Evolutionary conservation across 495 filamentous ascomycete genomes (phyloP).

Genomic region (Aspergillus sclerotioniger): DNA sequence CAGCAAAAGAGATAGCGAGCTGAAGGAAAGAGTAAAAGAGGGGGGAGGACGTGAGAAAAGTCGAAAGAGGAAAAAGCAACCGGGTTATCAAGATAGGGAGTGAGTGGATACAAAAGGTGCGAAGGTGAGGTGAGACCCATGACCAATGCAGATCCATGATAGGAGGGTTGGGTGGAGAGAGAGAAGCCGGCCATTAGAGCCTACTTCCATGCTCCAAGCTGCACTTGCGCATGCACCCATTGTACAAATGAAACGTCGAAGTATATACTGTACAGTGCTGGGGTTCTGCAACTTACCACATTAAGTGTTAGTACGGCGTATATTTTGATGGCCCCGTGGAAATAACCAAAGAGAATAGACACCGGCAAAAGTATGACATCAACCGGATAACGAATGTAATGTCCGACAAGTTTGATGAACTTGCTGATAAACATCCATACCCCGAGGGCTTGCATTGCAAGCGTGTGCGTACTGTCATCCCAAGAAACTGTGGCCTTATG

Average conservation of each 20-base stretch:
- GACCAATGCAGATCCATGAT: constrained; percentile 4
- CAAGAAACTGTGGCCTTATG: constrained; percentile 45
- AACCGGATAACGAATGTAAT: constrained; percentile 67
- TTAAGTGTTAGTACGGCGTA: constrained; percentile 69
- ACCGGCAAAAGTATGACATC: constrained; percentile 68
- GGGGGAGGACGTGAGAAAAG: background rate
- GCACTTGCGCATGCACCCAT: background rate
- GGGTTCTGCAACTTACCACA: constrained; percentile 52
- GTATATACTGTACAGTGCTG: constrained; percentile 7
- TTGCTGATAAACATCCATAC: constrained; percentile 70
- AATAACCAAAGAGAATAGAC: constrained; percentile 75
- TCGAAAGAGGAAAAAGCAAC: background rate
- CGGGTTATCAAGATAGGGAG: background rate
- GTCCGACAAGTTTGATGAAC: constrained; percentile 70
- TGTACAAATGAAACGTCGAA: background rate
- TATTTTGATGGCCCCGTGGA: constrained; percentile 75
- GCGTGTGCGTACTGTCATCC: constrained; percentile 37
- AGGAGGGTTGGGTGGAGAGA: constrained; percentile 6
- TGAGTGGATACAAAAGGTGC: constrained; percentile 5
- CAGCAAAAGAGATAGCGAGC: background rate
- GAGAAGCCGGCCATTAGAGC: background rate
- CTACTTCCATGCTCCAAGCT: background rate
- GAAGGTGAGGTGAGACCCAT: background rate
- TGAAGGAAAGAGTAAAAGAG: background rate
- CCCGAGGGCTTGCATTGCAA: constrained; percentile 51